These are phyloP conservation scores for Kodamaea restingae DNA, from an alignment of 805 yeast genomes.

Conservation along the genomic window DNA sequence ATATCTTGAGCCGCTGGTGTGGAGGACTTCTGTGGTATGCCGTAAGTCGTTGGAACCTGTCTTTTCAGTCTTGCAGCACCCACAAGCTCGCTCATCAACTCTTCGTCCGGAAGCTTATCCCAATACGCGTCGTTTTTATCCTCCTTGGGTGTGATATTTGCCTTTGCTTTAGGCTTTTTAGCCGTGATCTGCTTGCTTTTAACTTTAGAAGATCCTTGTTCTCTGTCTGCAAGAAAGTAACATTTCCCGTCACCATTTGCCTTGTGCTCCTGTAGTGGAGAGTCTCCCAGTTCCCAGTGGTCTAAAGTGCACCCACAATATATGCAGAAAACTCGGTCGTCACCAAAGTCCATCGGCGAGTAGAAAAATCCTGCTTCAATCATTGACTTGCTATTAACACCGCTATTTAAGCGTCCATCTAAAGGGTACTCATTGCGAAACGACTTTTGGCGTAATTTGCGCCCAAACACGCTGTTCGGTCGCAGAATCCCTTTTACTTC, in stretches of 20 bases:
- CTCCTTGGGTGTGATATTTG: slow-evolving; percentile 1
- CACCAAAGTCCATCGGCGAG: slow-evolving; percentile 25
- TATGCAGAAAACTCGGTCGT: slow-evolving; percentile 33
- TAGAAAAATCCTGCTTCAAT: slow-evolving; percentile 47
- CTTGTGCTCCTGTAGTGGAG: slow-evolving; percentile 56
- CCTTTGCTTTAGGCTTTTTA: slow-evolving; percentile 1
- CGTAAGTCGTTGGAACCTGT: neutral
- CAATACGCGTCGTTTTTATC: slow-evolving; percentile 24
- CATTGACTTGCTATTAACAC: slow-evolving; percentile 12
- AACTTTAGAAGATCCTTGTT: neutral
- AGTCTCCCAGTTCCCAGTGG: slow-evolving; percentile 61
- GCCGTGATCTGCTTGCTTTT: neutral
- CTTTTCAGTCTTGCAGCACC: slow-evolving; percentile 7
- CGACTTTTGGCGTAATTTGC: slow-evolving; percentile 7
- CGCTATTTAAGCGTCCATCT: neutral
- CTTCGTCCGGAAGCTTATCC: slow-evolving; percentile 20
- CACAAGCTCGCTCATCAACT: slow-evolving; percentile 14
- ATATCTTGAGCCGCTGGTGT: no score
- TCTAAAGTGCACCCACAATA: slow-evolving; percentile 30
- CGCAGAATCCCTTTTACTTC: slow-evolving; percentile 5
- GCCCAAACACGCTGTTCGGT: slow-evolving; percentile 7
- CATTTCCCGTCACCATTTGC: slow-evolving; percentile 16
- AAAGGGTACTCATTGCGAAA: slow-evolving; percentile 10
- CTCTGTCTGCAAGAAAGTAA: slow-evolving; percentile 21
- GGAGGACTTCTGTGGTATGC: neutral